phyloP scores from a whole-genome alignment of 257 asterid genomes.

The Fraxinus excelsior region DNA sequence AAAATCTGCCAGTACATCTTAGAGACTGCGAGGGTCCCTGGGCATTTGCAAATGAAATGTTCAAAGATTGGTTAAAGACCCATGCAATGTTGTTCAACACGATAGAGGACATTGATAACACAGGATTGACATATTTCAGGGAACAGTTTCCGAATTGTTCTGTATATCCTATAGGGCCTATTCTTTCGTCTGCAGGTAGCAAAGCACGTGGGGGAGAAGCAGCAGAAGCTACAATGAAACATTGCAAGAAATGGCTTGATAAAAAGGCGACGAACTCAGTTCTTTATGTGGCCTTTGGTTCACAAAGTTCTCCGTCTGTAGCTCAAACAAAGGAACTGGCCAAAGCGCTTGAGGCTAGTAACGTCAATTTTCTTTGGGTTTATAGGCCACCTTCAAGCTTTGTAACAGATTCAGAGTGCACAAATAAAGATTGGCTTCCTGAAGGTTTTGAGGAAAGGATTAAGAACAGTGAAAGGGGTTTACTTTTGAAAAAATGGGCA shows the following conservation, averaged over 20 bases:
- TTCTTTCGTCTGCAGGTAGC: conserved; percentile 17
- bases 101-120: conserved; percentile 34
- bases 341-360: conserved; percentile 35
- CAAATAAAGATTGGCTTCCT: conserved; percentile 13
- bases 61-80: conserved; percentile 32
- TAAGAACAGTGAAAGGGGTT: background rate
- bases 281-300: conserved; percentile 49
- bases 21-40: conserved; percentile 13
- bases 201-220: conserved; percentile 27
- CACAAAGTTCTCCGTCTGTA: conserved; percentile 38
- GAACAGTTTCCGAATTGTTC: conserved; percentile 26
- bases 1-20: conserved; percentile 17
- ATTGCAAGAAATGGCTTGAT: conserved; percentile 39
- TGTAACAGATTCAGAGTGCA: background rate
- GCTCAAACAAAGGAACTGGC: conserved; percentile 38
- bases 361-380: background rate
- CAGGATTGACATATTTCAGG: conserved; percentile 34
- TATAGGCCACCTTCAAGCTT: background rate
- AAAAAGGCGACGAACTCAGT: conserved; percentile 35
- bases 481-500: conserved; percentile 18
- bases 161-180: conserved; percentile 38
- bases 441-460: conserved; percentile 18
- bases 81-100: conserved; percentile 48
- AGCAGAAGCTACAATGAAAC: background rate
- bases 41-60: conserved; percentile 16